Evolutionary conservation across 2,329 filamentous ascomycete species (phyloP).

Genomic region (Neopestalotiopsis sp.): DNA sequence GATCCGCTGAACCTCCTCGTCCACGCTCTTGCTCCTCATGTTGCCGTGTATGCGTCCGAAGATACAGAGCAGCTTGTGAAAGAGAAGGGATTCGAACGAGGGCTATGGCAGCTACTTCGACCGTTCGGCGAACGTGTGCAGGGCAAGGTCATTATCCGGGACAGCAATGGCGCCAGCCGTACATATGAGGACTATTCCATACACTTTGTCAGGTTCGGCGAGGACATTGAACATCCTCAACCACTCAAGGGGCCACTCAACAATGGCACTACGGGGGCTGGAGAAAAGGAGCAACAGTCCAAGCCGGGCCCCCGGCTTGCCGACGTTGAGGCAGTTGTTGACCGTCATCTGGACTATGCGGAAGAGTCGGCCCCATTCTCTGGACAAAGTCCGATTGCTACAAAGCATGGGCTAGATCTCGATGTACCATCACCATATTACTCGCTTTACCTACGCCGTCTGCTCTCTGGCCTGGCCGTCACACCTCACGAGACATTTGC

Average conservation of each 20-base stretch:
- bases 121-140: conserved; percentile 89
- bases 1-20: conserved; percentile 73
- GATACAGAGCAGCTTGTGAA: conserved; percentile 82
- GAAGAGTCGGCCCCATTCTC: conserved; percentile 61
- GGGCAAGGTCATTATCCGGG: conserved; percentile 87
- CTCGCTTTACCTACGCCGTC: conserved; percentile 78
- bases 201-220: conserved; percentile 77
- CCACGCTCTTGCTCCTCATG: conserved; percentile 85
- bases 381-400: conserved; percentile 42
- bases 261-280: conserved; percentile 19
- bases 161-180: conserved; percentile 84
- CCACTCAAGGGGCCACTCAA: conserved; percentile 39
- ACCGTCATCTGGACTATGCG: conserved; percentile 77
- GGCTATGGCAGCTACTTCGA: conserved; percentile 82
- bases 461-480: conserved; percentile 80
- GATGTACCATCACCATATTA: conserved; percentile 78
- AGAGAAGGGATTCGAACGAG: conserved; percentile 83
- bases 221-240: conserved; percentile 58
- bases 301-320: conserved; percentile 50
- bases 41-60: conserved; percentile 83
- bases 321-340: conserved; percentile 80
- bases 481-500: conserved; percentile 90
- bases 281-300: conserved; percentile 4
- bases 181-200: conserved; percentile 90
- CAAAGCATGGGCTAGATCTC: conserved; percentile 47